Evolutionary conservation across 805 yeast species (phyloP).

Genomic region (Suhomyces sp.): DNA sequence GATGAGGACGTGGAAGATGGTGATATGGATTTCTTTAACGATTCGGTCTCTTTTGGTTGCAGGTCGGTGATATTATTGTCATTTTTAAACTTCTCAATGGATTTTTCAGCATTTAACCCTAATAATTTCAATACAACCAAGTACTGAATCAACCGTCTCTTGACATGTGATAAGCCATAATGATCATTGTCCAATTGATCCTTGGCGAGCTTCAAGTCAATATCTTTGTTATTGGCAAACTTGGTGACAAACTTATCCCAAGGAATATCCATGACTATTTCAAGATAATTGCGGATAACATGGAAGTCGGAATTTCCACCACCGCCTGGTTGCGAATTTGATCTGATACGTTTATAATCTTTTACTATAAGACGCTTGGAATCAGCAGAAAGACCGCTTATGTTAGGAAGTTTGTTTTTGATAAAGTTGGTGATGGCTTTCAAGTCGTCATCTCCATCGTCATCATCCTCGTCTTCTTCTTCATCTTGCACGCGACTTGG

Average conservation of each 20-base stretch:
- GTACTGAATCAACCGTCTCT: slow-evolving; percentile 73
- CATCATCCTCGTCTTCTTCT: slow-evolving; percentile 29
- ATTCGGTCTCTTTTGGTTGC: slow-evolving; percentile 1
- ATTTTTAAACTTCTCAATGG: slow-evolving; percentile 10
- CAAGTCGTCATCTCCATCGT: slow-evolving; percentile 45
- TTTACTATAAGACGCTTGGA: slow-evolving; percentile 39
- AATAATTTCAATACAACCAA: slow-evolving; percentile 69
- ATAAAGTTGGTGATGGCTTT: slow-evolving; percentile 35
- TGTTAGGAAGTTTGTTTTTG: slow-evolving; percentile 33
- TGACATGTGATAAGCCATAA: slow-evolving; percentile 51
- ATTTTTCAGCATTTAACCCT: slow-evolving; percentile 35
- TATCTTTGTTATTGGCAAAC: slow-evolving; percentile 37
- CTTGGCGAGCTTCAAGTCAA: slow-evolving; percentile 46
- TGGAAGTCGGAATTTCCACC: slow-evolving; percentile 56
- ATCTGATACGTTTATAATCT: slow-evolving; percentile 55
- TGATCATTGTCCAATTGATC: slow-evolving; percentile 41
- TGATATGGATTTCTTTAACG: neutral
- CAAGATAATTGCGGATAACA: slow-evolving; percentile 61
- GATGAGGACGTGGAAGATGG: slow-evolving; percentile 5
- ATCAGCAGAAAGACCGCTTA: slow-evolving; percentile 32
- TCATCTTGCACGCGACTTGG: slow-evolving; percentile 11
- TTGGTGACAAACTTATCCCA: slow-evolving; percentile 44
- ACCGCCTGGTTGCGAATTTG: slow-evolving; percentile 43
- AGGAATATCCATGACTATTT: slow-evolving; percentile 63
- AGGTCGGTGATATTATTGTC: slow-evolving; percentile 10